These are phyloP conservation scores for Pestalotiopsis sp. DNA, from an alignment of 2,329 filamentous ascomycete genomes.

Conservation along the genomic window DNA sequence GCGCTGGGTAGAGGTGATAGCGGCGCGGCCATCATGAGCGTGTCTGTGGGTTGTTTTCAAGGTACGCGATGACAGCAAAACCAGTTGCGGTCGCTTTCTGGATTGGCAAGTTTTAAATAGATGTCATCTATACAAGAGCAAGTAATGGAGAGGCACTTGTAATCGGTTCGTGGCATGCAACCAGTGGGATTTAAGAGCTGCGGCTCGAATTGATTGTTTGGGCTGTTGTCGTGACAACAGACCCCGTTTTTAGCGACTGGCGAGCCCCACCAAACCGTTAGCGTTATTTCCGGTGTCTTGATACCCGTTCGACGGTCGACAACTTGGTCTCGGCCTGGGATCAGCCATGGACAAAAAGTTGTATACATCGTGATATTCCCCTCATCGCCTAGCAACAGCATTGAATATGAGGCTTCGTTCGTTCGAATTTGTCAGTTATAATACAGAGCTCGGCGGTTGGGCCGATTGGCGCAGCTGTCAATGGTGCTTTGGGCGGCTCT, in stretches of 20 bases:
- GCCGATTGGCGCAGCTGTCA: not conserved
- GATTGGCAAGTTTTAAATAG: not conserved
- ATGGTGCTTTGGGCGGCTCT: not conserved
- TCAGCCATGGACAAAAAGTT: not conserved
- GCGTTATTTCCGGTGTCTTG: not conserved
- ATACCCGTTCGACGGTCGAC: not conserved
- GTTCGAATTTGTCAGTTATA: not conserved
- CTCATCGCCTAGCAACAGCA: not conserved
- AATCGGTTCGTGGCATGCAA: not conserved
- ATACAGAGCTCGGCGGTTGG: not conserved
- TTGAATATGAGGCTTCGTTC: not conserved
- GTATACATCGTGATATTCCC: not conserved
- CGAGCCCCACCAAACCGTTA: not conserved
- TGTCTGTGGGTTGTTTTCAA: not conserved
- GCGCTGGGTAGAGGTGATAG: slow-evolving; percentile 41
- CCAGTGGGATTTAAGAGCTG: not conserved
- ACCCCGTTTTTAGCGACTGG: not conserved
- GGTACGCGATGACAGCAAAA: not conserved
- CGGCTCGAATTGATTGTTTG: not conserved
- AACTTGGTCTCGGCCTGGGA: not conserved
- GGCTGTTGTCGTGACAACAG: slow-evolving; percentile 1
- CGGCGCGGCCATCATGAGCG: slow-evolving; percentile 38
- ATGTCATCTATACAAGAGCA: not conserved
- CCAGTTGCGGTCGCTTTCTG: not conserved
- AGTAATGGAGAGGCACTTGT: not conserved